Evolutionary conservation across 768 basidiomycete species (phyloP).

Genomic region (Hygrocybe coccinea): DNA sequence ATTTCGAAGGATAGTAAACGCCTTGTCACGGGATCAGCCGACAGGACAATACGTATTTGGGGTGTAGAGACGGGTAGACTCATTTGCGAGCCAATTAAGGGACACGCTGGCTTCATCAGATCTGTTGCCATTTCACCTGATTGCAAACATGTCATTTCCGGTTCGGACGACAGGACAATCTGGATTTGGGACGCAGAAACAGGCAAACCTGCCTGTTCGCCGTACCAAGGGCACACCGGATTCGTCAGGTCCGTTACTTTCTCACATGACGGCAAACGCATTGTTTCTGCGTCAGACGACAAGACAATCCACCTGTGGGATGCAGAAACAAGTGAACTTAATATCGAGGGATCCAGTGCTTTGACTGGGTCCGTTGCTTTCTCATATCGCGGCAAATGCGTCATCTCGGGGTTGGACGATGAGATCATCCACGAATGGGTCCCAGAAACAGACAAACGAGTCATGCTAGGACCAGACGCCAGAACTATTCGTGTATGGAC

Average conservation of each 20-base stretch:
- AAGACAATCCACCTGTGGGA: slow-evolving; percentile 4
- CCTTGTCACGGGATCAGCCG: no score
- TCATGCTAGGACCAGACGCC: slow-evolving; percentile 22
- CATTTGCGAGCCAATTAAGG: slow-evolving; percentile 2
- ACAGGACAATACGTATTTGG: no score
- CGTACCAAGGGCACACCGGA: not conserved
- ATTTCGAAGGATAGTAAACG: no score
- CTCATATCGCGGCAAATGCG: not conserved
- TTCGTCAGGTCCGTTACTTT: not conserved
- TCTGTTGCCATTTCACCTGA: slow-evolving; percentile 27
- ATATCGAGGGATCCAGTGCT: not conserved
- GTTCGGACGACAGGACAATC: slow-evolving; percentile 8
- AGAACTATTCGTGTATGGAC: slow-evolving; percentile 6
- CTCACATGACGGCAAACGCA: slow-evolving; percentile 1
- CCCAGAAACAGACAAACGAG: not conserved
- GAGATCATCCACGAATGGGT: no score
- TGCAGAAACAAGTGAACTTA: slow-evolving; percentile 4
- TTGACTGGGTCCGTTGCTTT: not conserved
- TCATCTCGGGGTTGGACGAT: not conserved
- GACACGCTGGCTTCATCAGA: slow-evolving; percentile 6
- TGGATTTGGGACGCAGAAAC: not conserved
- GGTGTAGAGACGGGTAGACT: slow-evolving; percentile 6
- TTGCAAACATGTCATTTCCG: slow-evolving; percentile 20
- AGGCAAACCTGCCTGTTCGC: not conserved
- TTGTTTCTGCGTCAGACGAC: slow-evolving; percentile 2